Conservation (phyloP, 306 rosid genomes). For the Acmispon strigosus region DNA sequence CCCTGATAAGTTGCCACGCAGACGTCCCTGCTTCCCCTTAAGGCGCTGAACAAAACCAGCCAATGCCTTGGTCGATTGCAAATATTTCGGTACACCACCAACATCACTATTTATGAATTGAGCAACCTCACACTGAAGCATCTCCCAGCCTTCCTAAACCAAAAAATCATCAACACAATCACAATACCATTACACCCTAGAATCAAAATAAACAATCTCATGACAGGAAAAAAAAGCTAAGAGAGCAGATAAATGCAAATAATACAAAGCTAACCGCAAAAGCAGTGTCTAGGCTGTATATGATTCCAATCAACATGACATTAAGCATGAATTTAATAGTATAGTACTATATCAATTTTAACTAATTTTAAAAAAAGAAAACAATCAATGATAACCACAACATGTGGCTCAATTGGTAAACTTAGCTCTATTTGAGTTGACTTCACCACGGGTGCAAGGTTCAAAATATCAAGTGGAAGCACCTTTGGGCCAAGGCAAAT, state of each 20-base stretch:
- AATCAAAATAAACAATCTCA: conserved; percentile 13
- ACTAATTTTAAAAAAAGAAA: background rate
- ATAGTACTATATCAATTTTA: background rate
- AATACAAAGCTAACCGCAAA: conserved; percentile 1
- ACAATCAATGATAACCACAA: background rate
- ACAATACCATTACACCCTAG: conserved; percentile 18
- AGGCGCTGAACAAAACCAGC: conserved; percentile 86
- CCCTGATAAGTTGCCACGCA: conserved; percentile 90
- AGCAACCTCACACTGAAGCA: conserved; percentile 75
- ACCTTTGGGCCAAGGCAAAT: background rate
- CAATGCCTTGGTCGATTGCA: conserved; percentile 41
- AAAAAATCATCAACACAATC: conserved; percentile 25
- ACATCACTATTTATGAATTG: conserved; percentile 81
- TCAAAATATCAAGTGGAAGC: background rate
- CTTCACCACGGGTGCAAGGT: background rate
- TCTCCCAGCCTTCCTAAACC: conserved; percentile 52
- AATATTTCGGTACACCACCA: conserved; percentile 43
- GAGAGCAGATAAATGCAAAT: conserved; percentile 4
- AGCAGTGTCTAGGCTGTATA: background rate
- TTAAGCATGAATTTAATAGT: background rate
- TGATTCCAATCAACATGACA: background rate
- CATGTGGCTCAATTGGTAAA: background rate
- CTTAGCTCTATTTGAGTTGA: background rate
- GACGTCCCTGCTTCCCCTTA: conserved; percentile 91
- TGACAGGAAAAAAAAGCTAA: background rate